Percentiles rank a stretch among this genome's conserved stretches.
These are phyloP conservation scores for Leonotis leonurus DNA, from an alignment of 257 asterid genomes.

Conservation along the genomic window DNA sequence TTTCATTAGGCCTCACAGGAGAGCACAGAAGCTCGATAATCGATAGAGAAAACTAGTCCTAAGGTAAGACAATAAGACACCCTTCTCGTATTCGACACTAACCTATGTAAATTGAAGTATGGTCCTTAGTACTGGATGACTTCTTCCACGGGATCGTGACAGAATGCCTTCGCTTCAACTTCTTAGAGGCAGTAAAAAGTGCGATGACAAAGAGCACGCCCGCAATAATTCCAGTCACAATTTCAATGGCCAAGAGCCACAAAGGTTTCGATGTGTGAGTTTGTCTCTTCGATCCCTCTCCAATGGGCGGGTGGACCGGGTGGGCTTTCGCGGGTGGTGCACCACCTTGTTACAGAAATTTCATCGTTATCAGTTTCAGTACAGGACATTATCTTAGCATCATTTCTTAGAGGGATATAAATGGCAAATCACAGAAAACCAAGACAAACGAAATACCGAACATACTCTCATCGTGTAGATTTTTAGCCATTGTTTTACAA, in stretches of 20 bases:
- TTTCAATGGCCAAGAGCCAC: constrained; percentile 84
- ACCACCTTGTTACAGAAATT: constrained; percentile 32
- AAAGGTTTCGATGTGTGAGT: constrained; percentile 51
- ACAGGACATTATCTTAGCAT: neutral
- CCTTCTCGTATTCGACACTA: too few relatives aligned
- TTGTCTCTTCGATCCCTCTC: constrained; percentile 31
- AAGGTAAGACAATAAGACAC: too few relatives aligned
- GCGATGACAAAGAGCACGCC: constrained; percentile 50
- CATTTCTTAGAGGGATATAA: neutral
- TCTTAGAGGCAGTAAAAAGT: constrained; percentile 43
- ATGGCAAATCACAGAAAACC: neutral
- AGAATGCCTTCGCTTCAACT: constrained; percentile 50
- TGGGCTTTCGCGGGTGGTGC: constrained; percentile 34
- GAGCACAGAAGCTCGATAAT: too few relatives aligned
- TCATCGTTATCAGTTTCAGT: neutral
- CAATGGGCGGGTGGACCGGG: constrained; percentile 29
- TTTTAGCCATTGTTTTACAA: too few relatives aligned
- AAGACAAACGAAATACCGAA: neutral
- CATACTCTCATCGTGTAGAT: too few relatives aligned
- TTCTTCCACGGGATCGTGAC: constrained; percentile 76
- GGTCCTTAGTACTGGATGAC: constrained; percentile 54
- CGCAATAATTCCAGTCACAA: constrained; percentile 57
- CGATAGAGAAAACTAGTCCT: too few relatives aligned
- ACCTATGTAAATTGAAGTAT: constrained; percentile 56
- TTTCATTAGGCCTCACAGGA: too few relatives aligned